Percentiles rank a stretch among this genome's conserved stretches.
phyloP scores from a whole-genome alignment of 257 asterid species.

The Lantana camara region DNA sequence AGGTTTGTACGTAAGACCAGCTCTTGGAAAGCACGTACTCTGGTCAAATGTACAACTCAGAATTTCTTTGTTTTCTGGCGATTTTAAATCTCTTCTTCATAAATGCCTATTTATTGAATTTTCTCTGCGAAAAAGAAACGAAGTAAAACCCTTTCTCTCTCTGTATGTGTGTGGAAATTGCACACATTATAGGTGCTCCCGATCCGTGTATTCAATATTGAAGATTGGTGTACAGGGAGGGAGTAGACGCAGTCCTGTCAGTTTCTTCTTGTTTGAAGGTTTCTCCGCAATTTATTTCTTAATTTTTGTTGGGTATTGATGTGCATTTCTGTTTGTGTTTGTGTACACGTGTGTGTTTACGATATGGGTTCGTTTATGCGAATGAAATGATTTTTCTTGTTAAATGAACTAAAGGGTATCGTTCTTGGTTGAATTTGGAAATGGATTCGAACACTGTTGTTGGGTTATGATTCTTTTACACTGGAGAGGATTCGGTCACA shows the following conservation, averaged over 20 bases:
- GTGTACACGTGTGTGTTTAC: not conserved
- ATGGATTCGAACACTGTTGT: not conserved
- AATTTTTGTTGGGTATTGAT: not conserved
- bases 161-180: constrained; percentile 19
- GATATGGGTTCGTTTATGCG: not conserved
- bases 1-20: constrained; percentile 13
- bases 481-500: not conserved
- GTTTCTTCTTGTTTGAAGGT: constrained; percentile 33
- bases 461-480: not conserved
- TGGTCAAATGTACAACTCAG: constrained; percentile 23
- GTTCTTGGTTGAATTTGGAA: constrained; percentile 10
- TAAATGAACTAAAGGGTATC: not conserved
- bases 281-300: not conserved
- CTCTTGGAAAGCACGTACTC: not conserved
- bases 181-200: constrained; percentile 33
- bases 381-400: not conserved
- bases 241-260: constrained; percentile 19
- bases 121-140: not conserved
- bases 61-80: not conserved
- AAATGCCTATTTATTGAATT: constrained; percentile 18
- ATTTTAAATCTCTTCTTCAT: constrained; percentile 1
- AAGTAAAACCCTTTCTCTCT: constrained; percentile 34
- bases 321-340: not conserved
- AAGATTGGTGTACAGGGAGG: constrained; percentile 22
- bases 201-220: constrained; percentile 39